Percentiles rank a stretch among this genome's conserved stretches.
Evolutionary conservation across 2,329 filamentous ascomycete species (phyloP).

Genomic region (Fusarium sp.): DNA sequence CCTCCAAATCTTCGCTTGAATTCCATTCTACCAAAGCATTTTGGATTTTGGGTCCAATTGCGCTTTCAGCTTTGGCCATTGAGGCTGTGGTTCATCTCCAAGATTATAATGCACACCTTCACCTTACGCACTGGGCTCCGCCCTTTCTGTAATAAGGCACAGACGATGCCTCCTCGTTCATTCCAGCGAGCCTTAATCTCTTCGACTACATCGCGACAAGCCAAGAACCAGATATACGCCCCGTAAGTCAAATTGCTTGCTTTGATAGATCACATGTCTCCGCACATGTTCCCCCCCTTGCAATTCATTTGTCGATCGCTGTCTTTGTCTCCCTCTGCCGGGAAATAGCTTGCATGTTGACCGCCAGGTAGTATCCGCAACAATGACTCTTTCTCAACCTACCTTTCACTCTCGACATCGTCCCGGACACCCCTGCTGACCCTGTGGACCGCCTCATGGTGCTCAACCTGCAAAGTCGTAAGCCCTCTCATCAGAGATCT

Average conservation of each 20-base stretch:
- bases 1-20: slow-evolving; percentile 6
- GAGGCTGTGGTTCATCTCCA: not conserved
- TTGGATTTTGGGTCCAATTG: slow-evolving; percentile 7
- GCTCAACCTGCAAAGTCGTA: slow-evolving; percentile 61
- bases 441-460: slow-evolving; percentile 69
- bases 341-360: slow-evolving; percentile 20
- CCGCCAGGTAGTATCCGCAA: slow-evolving; percentile 59
- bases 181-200: slow-evolving; percentile 32
- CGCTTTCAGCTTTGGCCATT: not conserved
- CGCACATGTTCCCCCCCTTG: slow-evolving; percentile 14
- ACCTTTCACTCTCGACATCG: slow-evolving; percentile 64
- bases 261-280: slow-evolving; percentile 20
- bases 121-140: slow-evolving; percentile 12
- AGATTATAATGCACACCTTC: slow-evolving; percentile 3
- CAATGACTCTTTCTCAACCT: slow-evolving; percentile 62
- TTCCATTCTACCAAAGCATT: slow-evolving; percentile 9
- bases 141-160: slow-evolving; percentile 5
- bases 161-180: not conserved
- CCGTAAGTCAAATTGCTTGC: slow-evolving; percentile 42
- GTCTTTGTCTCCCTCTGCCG: slow-evolving; percentile 5
- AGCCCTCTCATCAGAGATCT: slow-evolving; percentile 59
- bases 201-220: slow-evolving; percentile 36
- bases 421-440: slow-evolving; percentile 65
- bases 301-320: slow-evolving; percentile 35
- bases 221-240: slow-evolving; percentile 49